phyloP scores from a whole-genome alignment of 2,329 filamentous ascomycete genomes.

The Fusarium pilosicola region DNA sequence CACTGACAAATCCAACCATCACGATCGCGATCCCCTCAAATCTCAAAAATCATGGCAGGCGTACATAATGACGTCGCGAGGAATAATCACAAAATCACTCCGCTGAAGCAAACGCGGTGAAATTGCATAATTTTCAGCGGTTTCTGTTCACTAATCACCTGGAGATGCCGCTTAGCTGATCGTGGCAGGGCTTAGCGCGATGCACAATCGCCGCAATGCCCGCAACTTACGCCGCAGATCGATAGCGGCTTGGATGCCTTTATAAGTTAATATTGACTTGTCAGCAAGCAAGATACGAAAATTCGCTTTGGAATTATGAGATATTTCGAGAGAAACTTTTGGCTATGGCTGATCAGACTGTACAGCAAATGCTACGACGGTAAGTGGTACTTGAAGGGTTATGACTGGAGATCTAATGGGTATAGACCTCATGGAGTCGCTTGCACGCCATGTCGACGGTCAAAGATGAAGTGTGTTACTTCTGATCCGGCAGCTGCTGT shows the following conservation, averaged over 20 bases:
- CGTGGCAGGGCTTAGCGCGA: neutral
- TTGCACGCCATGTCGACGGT: neutral
- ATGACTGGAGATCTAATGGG: neutral
- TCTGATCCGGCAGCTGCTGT: neutral
- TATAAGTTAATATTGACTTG: neutral
- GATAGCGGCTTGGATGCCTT: neutral
- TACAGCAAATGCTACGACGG: neutral
- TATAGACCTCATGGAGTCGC: neutral
- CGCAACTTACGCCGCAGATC: neutral
- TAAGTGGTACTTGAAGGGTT: neutral
- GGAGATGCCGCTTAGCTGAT: neutral
- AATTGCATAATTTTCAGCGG: neutral
- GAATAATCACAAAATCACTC: neutral
- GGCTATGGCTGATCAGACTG: neutral
- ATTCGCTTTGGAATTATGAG: neutral
- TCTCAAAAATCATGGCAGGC: neutral
- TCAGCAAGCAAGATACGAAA: neutral
- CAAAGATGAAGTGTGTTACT: constrained; percentile 13
- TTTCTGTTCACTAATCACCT: neutral
- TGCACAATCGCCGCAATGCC: neutral
- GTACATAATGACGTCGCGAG: neutral
- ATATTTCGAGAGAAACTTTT: neutral
- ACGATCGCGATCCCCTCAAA: neutral
- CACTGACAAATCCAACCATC: neutral
- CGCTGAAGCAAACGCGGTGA: neutral